Conservation (phyloP, 2,329 filamentous ascomycete genomes). For the Beauveria sp. region DNA sequence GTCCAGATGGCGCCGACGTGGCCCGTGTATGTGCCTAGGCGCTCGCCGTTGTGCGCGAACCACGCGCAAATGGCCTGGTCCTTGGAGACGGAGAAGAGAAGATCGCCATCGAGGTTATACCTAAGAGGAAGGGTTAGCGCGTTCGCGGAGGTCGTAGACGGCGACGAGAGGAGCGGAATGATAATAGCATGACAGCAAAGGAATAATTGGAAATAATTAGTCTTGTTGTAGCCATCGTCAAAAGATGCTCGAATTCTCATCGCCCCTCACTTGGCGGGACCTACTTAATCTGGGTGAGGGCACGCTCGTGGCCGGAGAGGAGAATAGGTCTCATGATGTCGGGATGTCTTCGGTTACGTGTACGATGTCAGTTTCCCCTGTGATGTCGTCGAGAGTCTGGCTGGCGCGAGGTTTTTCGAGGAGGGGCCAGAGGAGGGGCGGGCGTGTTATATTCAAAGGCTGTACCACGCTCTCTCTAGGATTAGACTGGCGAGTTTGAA, state of each 20-base stretch:
- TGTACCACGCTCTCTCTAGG: neutral
- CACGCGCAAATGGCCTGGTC: constrained; percentile 96
- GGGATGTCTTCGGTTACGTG: constrained; percentile 5
- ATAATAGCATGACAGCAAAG: constrained; percentile 1
- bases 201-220: neutral
- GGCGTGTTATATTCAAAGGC: constrained; percentile 5
- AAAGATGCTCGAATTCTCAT: neutral
- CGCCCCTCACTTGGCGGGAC: constrained; percentile 19
- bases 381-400: neutral
- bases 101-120: constrained; percentile 91
- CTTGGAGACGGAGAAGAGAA: constrained; percentile 93
- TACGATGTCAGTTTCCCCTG: neutral
- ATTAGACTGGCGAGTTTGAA: constrained; percentile 26
- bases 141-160: constrained; percentile 12
- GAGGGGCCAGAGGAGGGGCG: constrained; percentile 7
- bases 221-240: neutral
- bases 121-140: constrained; percentile 31
- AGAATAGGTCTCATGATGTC: constrained; percentile 89
- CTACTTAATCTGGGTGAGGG: constrained; percentile 88
- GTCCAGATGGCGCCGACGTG: constrained; percentile 99
- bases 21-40: constrained; percentile 91
- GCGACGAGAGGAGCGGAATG: constrained; percentile 3
- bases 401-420: constrained; percentile 2
- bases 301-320: constrained; percentile 92
- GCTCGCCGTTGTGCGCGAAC: constrained; percentile 97